These are phyloP conservation scores for Talaromyces piceae DNA, from an alignment of 2,329 filamentous ascomycete genomes.

Conservation along the genomic window DNA sequence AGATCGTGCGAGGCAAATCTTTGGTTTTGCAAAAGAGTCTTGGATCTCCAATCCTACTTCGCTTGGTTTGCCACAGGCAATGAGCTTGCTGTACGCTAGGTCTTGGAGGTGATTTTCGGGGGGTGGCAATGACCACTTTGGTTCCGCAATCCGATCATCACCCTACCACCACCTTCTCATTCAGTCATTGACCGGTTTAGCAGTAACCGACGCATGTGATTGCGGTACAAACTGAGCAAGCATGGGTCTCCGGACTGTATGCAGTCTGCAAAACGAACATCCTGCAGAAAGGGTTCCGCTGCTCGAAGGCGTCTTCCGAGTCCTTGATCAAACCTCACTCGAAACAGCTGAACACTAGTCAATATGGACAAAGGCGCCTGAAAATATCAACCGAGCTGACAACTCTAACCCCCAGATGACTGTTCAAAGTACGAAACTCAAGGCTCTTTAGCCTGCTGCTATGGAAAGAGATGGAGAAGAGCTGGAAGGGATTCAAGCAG, in stretches of 20 bases:
- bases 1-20: not conserved
- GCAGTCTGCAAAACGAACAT: not conserved
- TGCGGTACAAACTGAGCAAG: not conserved
- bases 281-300: too few relatives aligned
- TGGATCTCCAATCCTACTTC: not conserved
- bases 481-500: not conserved
- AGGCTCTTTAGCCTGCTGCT: too few relatives aligned
- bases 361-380: too few relatives aligned
- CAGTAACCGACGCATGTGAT: not conserved
- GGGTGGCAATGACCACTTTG: not conserved
- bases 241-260: not conserved
- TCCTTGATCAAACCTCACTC: too few relatives aligned
- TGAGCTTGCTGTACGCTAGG: not conserved
- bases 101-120: not conserved
- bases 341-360: too few relatives aligned
- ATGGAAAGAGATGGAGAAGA: not conserved
- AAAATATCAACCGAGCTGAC: too few relatives aligned
- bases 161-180: too few relatives aligned
- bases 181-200: not conserved
- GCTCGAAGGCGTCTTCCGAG: too few relatives aligned
- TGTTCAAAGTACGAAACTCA: too few relatives aligned
- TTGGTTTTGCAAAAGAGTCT: not conserved
- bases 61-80: not conserved
- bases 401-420: too few relatives aligned
- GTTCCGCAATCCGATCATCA: not conserved